These are phyloP conservation scores for Jackrogersella multiformis DNA, from an alignment of 495 filamentous ascomycete species.

Conservation along the genomic window DNA sequence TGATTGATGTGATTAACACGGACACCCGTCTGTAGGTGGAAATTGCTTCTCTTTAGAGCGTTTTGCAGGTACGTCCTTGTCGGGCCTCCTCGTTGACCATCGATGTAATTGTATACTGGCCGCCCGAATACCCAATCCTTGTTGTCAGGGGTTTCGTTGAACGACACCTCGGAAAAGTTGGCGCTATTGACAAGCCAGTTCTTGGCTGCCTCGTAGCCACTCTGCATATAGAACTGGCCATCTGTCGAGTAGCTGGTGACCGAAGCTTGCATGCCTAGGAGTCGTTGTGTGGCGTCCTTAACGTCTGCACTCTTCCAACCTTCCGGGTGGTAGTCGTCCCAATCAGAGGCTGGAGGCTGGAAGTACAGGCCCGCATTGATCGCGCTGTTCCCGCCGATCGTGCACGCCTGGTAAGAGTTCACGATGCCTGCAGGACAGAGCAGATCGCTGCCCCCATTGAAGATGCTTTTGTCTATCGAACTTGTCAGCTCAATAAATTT, in stretches of 20 bases:
- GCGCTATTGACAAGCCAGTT: constrained; percentile 57
- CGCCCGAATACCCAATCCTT: constrained; percentile 65
- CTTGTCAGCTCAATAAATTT: constrained; percentile 2
- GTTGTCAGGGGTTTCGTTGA: constrained; percentile 60
- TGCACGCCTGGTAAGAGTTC: constrained; percentile 65
- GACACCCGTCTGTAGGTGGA: constrained; percentile 60
- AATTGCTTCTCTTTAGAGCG: constrained; percentile 59
- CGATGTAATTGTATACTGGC: constrained; percentile 61
- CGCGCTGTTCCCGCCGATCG: constrained; percentile 64
- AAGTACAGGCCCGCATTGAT: constrained; percentile 58
- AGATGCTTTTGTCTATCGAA: constrained; percentile 59
- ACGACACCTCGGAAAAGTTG: constrained; percentile 60
- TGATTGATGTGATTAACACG: constrained; percentile 61
- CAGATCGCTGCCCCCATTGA: constrained; percentile 46
- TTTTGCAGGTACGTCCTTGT: constrained; percentile 65
- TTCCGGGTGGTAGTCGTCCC: constrained; percentile 65
- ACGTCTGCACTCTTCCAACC: constrained; percentile 69
- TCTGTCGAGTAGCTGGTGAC: constrained; percentile 64
- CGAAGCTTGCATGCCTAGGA: constrained; percentile 63
- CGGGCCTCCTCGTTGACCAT: constrained; percentile 65
- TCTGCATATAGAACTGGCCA: constrained; percentile 64
- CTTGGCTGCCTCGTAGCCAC: constrained; percentile 61
- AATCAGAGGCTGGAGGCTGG: constrained; percentile 64
- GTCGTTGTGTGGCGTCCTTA: constrained; percentile 55
- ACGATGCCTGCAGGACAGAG: constrained; percentile 50